These are phyloP conservation scores for Penicillium sp. DNA, from an alignment of 2,329 filamentous ascomycete genomes.

Conservation along the genomic window DNA sequence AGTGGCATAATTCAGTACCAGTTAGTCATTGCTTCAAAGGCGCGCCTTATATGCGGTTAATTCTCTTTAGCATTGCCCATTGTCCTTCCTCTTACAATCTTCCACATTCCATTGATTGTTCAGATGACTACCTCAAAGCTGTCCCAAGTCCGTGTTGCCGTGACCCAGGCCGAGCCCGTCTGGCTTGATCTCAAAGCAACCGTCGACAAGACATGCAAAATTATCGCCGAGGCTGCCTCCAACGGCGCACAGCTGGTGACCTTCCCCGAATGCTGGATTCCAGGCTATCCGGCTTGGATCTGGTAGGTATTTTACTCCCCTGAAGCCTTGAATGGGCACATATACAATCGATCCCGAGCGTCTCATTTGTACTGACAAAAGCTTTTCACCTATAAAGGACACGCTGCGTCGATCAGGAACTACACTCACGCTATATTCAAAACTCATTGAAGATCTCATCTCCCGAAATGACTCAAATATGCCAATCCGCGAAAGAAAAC, in stretches of 20 bases:
- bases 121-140: too few relatives aligned
- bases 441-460: neutral
- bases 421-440: slow-evolving; percentile 4
- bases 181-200: slow-evolving; percentile 58
- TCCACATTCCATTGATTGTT: too few relatives aligned
- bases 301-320: slow-evolving; percentile 27
- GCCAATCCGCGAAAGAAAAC: neutral
- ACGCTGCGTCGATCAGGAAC: slow-evolving; percentile 32
- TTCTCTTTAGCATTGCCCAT: too few relatives aligned
- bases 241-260: slow-evolving; percentile 57
- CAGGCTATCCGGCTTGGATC: slow-evolving; percentile 56
- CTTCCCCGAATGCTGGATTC: slow-evolving; percentile 58
- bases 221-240: slow-evolving; percentile 58
- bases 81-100: too few relatives aligned
- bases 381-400: slow-evolving; percentile 23
- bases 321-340: too few relatives aligned
- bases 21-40: too few relatives aligned
- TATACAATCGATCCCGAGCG: neutral
- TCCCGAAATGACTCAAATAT: neutral
- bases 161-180: slow-evolving; percentile 56
- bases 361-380: too few relatives aligned
- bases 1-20: too few relatives aligned
- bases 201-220: slow-evolving; percentile 55
- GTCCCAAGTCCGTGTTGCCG: slow-evolving; percentile 5
- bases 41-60: too few relatives aligned